A percentile compares a stretch with the other conserved stretches of the same genome.
Conservation (phyloP, 805 yeast genomes). For the Saturnispora quitensis region DNA sequence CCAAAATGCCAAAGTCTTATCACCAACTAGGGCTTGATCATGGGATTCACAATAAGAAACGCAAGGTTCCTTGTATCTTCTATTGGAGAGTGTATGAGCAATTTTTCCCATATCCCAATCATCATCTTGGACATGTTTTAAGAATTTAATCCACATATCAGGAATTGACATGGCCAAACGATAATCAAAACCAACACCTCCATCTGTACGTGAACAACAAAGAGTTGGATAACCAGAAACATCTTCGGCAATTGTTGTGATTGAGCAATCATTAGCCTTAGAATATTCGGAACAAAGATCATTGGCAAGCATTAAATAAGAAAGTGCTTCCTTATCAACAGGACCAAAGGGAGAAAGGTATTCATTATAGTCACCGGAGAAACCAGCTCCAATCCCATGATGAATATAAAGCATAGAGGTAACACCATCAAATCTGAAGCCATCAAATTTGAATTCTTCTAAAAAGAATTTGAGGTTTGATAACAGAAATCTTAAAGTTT, state of each 20-base stretch:
- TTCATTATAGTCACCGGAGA: slow-evolving; percentile 89
- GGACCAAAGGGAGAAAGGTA: slow-evolving; percentile 65
- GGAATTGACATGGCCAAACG: slow-evolving; percentile 96
- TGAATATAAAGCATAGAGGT: slow-evolving; percentile 87
- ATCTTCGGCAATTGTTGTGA: slow-evolving; percentile 87
- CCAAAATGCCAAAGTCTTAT: slow-evolving; percentile 95
- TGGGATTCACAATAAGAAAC: slow-evolving; percentile 92
- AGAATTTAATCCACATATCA: slow-evolving; percentile 95
- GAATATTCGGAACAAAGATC: slow-evolving; percentile 52
- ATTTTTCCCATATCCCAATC: slow-evolving; percentile 86
- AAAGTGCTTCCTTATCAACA: slow-evolving; percentile 82
- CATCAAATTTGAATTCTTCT: slow-evolving; percentile 82
- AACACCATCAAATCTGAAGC: slow-evolving; percentile 95
- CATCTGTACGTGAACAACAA: slow-evolving; percentile 60
- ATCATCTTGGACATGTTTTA: slow-evolving; percentile 78
- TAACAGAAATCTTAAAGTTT: slow-evolving; percentile 77
- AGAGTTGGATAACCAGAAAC: slow-evolving; percentile 96
- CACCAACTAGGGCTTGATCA: slow-evolving; percentile 97
- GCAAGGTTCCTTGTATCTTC: slow-evolving; percentile 82
- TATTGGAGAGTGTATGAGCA: slow-evolving; percentile 72
- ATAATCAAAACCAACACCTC: slow-evolving; percentile 93
- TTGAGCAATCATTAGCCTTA: slow-evolving; percentile 17
- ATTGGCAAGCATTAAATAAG: slow-evolving; percentile 88
- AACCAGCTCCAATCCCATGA: slow-evolving; percentile 85
- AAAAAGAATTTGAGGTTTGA: slow-evolving; percentile 77